Evolutionary conservation across 768 basidiomycete genomes (phyloP).

Genomic region (Termitomyces sp.): DNA sequence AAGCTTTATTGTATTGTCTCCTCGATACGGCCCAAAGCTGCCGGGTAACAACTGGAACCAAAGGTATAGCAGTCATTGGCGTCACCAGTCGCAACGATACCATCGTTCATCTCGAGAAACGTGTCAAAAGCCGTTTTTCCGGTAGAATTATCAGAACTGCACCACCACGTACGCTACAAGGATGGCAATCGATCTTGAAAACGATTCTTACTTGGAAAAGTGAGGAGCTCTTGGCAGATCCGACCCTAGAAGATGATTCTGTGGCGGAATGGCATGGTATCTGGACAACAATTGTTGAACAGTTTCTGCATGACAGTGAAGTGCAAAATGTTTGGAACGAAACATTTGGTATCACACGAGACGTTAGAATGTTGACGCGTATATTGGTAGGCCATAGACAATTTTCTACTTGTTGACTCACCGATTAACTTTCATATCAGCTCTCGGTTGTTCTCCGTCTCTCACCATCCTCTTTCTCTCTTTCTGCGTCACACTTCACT

Average conservation of each 20-base stretch:
- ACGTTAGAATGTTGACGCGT: conserved; percentile 50
- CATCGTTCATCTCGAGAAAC: conserved; percentile 85
- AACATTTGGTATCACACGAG: conserved; percentile 54
- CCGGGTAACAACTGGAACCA: conserved; percentile 47
- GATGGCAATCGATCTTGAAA: conserved; percentile 47
- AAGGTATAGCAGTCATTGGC: conserved; percentile 82
- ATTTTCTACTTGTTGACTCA: not conserved
- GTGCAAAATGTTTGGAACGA: conserved; percentile 47
- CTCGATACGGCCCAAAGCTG: conserved; percentile 91
- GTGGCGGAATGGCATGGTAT: conserved; percentile 50
- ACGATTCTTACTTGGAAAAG: conserved; percentile 33
- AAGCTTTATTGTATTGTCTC: conserved; percentile 90
- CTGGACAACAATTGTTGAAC: conserved; percentile 56
- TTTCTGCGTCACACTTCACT: conserved; percentile 37
- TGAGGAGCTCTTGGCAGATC: conserved; percentile 8
- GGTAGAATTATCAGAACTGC: conserved; percentile 81
- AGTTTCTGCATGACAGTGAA: conserved; percentile 44
- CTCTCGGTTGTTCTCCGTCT: conserved; percentile 38
- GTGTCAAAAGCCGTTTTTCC: conserved; percentile 96
- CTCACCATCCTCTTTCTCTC: conserved; percentile 46
- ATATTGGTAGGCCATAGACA: conserved; percentile 48
- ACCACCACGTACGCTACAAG: conserved; percentile 43
- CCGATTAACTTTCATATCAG: conserved; percentile 22
- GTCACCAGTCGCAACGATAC: conserved; percentile 84
- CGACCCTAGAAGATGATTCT: conserved; percentile 14